Evolutionary conservation across 2,329 filamentous ascomycete genomes (phyloP).

Genomic region (Akanthomyces dipterigenus): DNA sequence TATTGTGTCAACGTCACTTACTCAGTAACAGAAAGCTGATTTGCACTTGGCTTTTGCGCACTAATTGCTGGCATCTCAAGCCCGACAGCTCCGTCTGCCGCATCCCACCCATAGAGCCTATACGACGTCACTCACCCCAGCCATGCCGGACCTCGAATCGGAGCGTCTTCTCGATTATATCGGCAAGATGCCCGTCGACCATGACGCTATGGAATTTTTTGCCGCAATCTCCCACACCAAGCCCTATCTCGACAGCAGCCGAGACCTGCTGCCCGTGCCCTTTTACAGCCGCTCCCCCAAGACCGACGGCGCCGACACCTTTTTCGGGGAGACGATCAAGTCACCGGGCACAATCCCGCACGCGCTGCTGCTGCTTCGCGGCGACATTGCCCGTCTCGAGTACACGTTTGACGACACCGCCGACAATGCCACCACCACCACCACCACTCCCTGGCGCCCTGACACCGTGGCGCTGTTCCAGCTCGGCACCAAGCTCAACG

Average conservation of each 20-base stretch:
- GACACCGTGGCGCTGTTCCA: neutral
- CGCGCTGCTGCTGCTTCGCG: conserved; percentile 1
- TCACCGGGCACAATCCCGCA: neutral
- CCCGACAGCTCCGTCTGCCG: neutral
- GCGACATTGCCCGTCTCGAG: neutral
- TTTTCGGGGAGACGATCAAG: neutral
- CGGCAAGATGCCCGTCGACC: conserved; percentile 2
- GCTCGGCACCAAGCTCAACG: conserved; percentile 4
- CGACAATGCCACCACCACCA: neutral
- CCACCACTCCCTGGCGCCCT: neutral
- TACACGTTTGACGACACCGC: neutral
- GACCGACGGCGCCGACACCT: neutral
- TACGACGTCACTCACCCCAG: neutral
- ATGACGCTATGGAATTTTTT: neutral
- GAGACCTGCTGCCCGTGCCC: neutral
- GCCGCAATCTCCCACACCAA: neutral
- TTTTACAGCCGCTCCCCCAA: neutral
- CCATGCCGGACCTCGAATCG: conserved; percentile 5
- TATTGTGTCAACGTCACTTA: too few relatives aligned
- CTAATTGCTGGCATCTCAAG: neutral
- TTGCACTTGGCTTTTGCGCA: neutral
- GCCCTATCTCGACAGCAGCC: neutral
- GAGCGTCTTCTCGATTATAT: neutral
- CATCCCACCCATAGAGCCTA: neutral
- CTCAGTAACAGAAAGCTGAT: neutral